Evolutionary conservation across 768 basidiomycete species (phyloP).

Genomic region (Tephrocybe rancida): DNA sequence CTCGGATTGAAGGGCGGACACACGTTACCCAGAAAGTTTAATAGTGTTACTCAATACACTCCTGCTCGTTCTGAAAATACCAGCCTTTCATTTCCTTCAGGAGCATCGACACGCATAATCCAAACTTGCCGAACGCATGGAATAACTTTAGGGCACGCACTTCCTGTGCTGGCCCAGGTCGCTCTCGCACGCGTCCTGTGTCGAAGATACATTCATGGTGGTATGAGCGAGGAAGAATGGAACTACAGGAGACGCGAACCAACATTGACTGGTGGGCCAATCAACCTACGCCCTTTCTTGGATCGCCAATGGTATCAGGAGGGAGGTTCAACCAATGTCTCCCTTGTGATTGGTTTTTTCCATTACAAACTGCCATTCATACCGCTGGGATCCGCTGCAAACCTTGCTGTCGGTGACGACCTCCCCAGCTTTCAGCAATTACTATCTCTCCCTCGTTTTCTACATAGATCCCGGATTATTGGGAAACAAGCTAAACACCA

Average conservation of each 20-base stretch:
- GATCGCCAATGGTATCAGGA: slow-evolving; percentile 45
- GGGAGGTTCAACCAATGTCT: slow-evolving; percentile 49
- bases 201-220: slow-evolving; percentile 45
- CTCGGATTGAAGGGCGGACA: slow-evolving; percentile 50
- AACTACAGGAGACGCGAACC: slow-evolving; percentile 48
- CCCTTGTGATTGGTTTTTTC: slow-evolving; percentile 44
- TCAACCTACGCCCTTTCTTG: slow-evolving; percentile 54
- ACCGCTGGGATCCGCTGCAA: slow-evolving; percentile 34
- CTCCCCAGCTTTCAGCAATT: slow-evolving; percentile 43
- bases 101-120: slow-evolving; percentile 33
- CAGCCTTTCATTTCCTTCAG: slow-evolving; percentile 24
- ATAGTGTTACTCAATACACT: slow-evolving; percentile 31
- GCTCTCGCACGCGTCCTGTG: slow-evolving; percentile 54
- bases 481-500: slow-evolving; percentile 34
- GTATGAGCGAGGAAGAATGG: slow-evolving; percentile 56
- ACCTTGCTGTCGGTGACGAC: slow-evolving; percentile 32
- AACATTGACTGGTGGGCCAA: slow-evolving; percentile 48
- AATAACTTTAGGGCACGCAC: slow-evolving; percentile 54
- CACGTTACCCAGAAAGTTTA: slow-evolving; percentile 48
- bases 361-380: slow-evolving; percentile 47
- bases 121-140: slow-evolving; percentile 40
- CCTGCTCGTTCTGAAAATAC: slow-evolving; percentile 37
- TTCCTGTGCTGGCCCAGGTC: slow-evolving; percentile 52
- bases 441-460: slow-evolving; percentile 48
- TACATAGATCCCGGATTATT: slow-evolving; percentile 40